These are phyloP conservation scores for Arachis hypogaea DNA, from an alignment of 306 rosid genomes.

Conservation along the genomic window DNA sequence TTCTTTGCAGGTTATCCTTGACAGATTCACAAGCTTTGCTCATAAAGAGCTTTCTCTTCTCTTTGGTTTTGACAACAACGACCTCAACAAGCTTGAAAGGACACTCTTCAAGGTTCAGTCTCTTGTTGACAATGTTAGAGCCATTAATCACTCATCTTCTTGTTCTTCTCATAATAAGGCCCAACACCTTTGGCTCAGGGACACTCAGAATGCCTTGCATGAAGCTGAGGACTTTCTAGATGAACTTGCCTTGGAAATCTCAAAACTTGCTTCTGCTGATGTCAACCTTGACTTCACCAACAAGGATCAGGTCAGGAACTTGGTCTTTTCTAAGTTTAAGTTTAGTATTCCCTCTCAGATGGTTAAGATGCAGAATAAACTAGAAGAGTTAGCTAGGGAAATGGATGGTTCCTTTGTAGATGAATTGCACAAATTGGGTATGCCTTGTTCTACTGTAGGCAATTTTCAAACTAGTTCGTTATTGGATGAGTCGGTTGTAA, in stretches of 20 bases:
- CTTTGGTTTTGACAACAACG: constrained; percentile 3
- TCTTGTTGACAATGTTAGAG: neutral
- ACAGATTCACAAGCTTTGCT: neutral
- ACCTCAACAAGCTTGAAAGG: constrained; percentile 22
- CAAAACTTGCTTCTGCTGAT: neutral
- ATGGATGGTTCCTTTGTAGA: neutral
- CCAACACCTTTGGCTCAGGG: constrained; percentile 7
- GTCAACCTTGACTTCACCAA: neutral
- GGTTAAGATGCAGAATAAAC: neutral
- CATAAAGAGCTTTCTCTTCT: neutral
- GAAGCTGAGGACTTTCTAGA: constrained; percentile 36
- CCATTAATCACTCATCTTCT: neutral
- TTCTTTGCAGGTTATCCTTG: constrained; percentile 14
- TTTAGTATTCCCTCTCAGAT: constrained; percentile 20
- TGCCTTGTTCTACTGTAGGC: no score
- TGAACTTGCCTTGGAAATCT: constrained; percentile 14
- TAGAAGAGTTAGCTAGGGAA: constrained; percentile 14
- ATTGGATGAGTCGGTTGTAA: constrained; percentile 3
- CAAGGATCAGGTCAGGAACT: neutral
- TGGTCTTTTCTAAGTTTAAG: constrained; percentile 1
- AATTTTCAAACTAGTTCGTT: constrained; percentile 19
- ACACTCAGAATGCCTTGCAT: neutral
- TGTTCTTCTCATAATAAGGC: neutral
- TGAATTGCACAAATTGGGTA: neutral
- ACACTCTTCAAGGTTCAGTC: constrained; percentile 24